A percentile compares a stretch with the other conserved stretches of the same genome.
Conservation (phyloP, 1,139 yeast genomes). For the Yamadazyma spencermartinsiae region DNA sequence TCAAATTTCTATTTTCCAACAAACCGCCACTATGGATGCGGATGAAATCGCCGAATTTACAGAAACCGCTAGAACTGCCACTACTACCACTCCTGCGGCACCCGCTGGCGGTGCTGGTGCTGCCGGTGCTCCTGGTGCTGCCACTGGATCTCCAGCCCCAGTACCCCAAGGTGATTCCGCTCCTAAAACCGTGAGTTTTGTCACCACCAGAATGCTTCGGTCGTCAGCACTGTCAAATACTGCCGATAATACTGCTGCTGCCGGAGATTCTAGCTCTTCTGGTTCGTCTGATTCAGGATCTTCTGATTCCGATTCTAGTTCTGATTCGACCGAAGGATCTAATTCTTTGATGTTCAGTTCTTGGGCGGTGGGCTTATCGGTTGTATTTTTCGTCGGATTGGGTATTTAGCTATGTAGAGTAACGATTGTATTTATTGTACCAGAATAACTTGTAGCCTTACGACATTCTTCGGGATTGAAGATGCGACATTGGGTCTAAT, state of each 20-base stretch:
- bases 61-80: slow-evolving; percentile 14
- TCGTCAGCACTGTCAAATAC: slow-evolving; percentile 7
- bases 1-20: slow-evolving; percentile 11
- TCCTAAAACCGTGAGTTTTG: slow-evolving; percentile 19
- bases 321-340: slow-evolving; percentile 8
- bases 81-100: slow-evolving; percentile 12
- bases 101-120: slow-evolving; percentile 9
- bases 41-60: slow-evolving; percentile 13
- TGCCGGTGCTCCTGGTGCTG: slow-evolving; percentile 10
- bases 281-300: slow-evolving; percentile 5
- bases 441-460: not conserved
- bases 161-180: slow-evolving; percentile 13
- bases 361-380: not conserved
- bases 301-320: slow-evolving; percentile 5
- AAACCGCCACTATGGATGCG: slow-evolving; percentile 15
- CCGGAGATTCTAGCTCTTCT: slow-evolving; percentile 3
- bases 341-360: not conserved
- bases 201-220: slow-evolving; percentile 20
- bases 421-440: not conserved
- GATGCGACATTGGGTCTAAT: too few species aligned
- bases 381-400: slow-evolving; percentile 1
- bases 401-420: not conserved
- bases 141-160: slow-evolving; percentile 8
- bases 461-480: too few species aligned
- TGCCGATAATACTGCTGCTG: slow-evolving; percentile 3